These are phyloP conservation scores for Aquilaria malaccensis DNA, from an alignment of 345 rosid species.

Conservation along the genomic window DNA sequence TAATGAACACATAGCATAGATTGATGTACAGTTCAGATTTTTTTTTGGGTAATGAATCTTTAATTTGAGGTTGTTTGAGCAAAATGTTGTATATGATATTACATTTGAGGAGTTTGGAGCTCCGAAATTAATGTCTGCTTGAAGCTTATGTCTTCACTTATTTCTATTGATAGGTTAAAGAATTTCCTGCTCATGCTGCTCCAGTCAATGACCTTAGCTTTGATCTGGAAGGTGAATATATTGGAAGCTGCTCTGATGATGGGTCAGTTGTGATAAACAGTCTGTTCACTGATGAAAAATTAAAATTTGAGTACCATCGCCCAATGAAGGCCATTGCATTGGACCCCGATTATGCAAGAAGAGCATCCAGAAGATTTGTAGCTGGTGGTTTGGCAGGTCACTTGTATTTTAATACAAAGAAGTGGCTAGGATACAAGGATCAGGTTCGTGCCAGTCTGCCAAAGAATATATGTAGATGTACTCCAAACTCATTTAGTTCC, in stretches of 20 bases:
- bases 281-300: slow-evolving; percentile 88
- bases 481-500: background rate
- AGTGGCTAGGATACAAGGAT: slow-evolving; percentile 83
- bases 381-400: slow-evolving; percentile 99
- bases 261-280: slow-evolving; percentile 88
- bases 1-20: too few species aligned
- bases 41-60: background rate
- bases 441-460: slow-evolving; percentile 53
- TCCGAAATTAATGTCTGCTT: background rate
- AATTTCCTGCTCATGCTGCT: slow-evolving; percentile 68
- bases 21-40: background rate
- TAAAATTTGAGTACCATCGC: slow-evolving; percentile 93
- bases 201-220: slow-evolving; percentile 93
- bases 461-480: slow-evolving; percentile 6
- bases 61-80: background rate
- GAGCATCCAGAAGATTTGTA: slow-evolving; percentile 69
- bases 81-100: background rate
- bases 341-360: slow-evolving; percentile 84
- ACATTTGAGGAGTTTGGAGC: background rate
- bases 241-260: slow-evolving; percentile 98
- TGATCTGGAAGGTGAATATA: slow-evolving; percentile 85
- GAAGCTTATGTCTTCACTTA: background rate
- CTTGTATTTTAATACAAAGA: slow-evolving; percentile 73
- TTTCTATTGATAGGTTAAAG: slow-evolving; percentile 57
- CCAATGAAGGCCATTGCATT: slow-evolving; percentile 95